Base-by-base conservation (phyloP, 2,329 filamentous ascomycete genomes). In the Curvularia sp. region DNA sequence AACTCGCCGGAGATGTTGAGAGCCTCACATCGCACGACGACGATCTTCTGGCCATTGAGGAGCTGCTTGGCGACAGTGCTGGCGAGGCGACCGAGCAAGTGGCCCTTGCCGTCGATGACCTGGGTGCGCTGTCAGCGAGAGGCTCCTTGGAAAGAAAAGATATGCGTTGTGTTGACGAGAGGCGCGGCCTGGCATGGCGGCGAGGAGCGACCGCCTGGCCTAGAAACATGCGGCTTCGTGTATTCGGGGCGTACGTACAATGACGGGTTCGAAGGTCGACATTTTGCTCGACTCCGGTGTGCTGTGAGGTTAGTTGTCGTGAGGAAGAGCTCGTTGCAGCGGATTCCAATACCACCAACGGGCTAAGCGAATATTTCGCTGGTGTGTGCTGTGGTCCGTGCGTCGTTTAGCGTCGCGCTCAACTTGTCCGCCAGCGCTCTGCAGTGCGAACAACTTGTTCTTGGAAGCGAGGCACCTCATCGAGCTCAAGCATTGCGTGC, bases 1-100 rank as follows among this genome's bases (percentile, higher is more conserved):
- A 99, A 99, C 87, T 98, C 95, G 86, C 95, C 95, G 75, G 95
- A 99, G 88, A 99, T 99, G 90, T 99, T 99, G 83, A 99, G 89
- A 78, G 92, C 93, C 86, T 99, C 95, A 85, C 91, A 96, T 87
- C 95, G 92, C 81, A 99, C 95, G 76, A 99, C 86, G 78, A 98
- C 94, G 81, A 99, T 96, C 91, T 98, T 98, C 87, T 98, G 94
- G 81, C 94, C 94, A 84, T 89, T 96, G 77, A 98, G 91, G 79
- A 98, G 89, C 87, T 98, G 94, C 91, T 98, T 98, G 82, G 94
- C 94, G 79, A 98, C 93, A 80, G 93, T 97, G 82, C 89, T 93
- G 85, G 94, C 94, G 82, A 99, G 89, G 83, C 95, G 94, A 87
- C 95, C 95, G 83, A 99, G 93, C 82, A 99, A 91, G 86, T 99